These are phyloP conservation scores for Gardenia jasminoides DNA, from an alignment of 257 asterid species.

Conservation along the genomic window DNA sequence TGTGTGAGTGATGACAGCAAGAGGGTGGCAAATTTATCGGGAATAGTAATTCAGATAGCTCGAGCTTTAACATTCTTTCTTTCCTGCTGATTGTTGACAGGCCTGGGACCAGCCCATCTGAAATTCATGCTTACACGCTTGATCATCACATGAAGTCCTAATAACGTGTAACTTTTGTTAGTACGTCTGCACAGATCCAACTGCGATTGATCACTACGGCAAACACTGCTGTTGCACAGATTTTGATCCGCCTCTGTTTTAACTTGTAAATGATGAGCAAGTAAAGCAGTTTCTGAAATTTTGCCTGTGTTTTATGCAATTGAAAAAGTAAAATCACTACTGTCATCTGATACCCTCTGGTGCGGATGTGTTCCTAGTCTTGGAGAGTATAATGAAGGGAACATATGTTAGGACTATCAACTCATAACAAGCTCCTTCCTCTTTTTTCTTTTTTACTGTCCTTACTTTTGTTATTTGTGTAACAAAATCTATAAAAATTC, in stretches of 20 bases:
- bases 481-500: too few species aligned
- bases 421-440: neutral
- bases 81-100: slow-evolving; percentile 39
- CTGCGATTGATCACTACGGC: neutral
- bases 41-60: too few species aligned
- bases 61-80: neutral
- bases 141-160: slow-evolving; percentile 65
- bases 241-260: neutral
- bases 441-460: too few species aligned
- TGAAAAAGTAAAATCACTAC: neutral
- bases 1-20: neutral
- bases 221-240: neutral
- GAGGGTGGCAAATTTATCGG: neutral
- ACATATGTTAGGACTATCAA: neutral
- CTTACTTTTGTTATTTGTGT: too few species aligned
- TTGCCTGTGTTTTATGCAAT: neutral
- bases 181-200: neutral
- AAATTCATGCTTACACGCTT: slow-evolving; percentile 71
- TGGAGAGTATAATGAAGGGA: neutral
- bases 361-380: neutral
- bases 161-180: neutral
- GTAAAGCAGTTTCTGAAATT: neutral
- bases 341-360: neutral
- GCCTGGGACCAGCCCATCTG: slow-evolving; percentile 96
- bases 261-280: neutral